Evolutionary conservation across 2,329 filamentous ascomycete genomes (phyloP).

Genomic region (Trichoderma sp.): DNA sequence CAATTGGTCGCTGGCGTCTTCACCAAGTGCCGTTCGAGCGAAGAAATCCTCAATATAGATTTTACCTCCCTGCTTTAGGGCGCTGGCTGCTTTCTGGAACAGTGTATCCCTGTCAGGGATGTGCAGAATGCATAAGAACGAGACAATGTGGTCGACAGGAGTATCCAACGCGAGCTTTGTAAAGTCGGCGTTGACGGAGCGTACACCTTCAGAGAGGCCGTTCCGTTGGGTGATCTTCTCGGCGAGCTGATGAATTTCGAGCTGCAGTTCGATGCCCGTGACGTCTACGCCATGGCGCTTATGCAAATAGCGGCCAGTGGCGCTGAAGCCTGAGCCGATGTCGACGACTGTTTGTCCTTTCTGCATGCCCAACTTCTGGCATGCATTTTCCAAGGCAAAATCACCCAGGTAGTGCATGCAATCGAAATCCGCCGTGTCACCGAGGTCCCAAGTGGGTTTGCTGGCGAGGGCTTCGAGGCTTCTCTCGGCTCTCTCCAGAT

Average conservation of each 20-base stretch:
- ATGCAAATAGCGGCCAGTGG: conserved; percentile 1
- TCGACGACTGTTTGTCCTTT: neutral
- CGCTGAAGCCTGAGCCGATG: conserved; percentile 2
- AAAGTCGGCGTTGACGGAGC: conserved; percentile 2
- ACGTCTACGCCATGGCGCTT: neutral
- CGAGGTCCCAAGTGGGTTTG: conserved; percentile 5
- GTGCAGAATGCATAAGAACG: neutral
- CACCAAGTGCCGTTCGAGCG: neutral
- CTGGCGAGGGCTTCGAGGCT: neutral
- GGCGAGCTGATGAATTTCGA: neutral
- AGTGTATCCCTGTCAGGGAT: neutral
- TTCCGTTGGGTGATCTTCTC: neutral
- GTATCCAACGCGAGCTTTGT: neutral
- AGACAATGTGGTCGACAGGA: conserved; percentile 1
- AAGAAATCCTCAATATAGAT: conserved; percentile 8
- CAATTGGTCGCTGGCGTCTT: neutral
- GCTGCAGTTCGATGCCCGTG: neutral
- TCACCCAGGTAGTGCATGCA: conserved; percentile 11
- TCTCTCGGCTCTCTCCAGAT: neutral
- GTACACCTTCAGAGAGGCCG: neutral
- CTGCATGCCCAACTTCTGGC: neutral
- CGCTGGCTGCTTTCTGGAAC: neutral
- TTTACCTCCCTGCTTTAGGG: neutral
- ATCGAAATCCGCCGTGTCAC: conserved; percentile 2
- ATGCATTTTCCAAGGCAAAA: neutral